Conservation (phyloP, 192 early-diverging fungal genomes). For the Entomortierella chlamydospora region DNA sequence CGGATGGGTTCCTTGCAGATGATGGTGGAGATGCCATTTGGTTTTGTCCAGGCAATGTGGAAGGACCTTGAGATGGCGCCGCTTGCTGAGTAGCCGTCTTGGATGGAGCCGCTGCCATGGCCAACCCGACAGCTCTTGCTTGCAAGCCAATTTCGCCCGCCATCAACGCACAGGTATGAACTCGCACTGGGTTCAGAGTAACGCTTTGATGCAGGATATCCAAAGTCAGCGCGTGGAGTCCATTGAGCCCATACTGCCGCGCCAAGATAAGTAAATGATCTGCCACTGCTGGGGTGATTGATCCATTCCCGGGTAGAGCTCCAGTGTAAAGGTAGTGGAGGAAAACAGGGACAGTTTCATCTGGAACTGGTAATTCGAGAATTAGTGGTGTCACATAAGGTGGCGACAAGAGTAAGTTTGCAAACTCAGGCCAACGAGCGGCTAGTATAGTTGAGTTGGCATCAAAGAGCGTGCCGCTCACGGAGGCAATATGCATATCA, state of each 20-base stretch:
- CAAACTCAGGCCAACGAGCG: conserved; percentile 45
- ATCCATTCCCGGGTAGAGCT: conserved; percentile 9
- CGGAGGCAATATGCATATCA: conserved; percentile 39
- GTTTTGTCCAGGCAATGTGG: background rate
- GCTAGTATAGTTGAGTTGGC: conserved; percentile 49
- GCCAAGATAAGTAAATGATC: conserved; percentile 47
- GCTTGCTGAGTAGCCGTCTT: background rate
- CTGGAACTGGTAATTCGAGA: conserved; percentile 37
- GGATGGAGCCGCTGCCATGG: conserved; percentile 17
- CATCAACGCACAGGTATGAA: conserved; percentile 40
- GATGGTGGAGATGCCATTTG: background rate
- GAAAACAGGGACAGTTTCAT: conserved; percentile 39
- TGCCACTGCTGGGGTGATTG: conserved; percentile 23
- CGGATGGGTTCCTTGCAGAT: background rate
- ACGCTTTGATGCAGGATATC: conserved; percentile 37
- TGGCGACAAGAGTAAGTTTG: conserved; percentile 34
- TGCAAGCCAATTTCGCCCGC: conserved; percentile 47
- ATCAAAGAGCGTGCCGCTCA: conserved; percentile 31
- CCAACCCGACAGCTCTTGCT: conserved; percentile 43
- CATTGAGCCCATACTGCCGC: conserved; percentile 40
- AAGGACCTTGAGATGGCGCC: background rate
- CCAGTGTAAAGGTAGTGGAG: conserved; percentile 50
- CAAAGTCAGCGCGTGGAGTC: conserved; percentile 36
- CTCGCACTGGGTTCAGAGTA: conserved; percentile 22
- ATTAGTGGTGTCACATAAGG: conserved; percentile 49